These are phyloP conservation scores for Mycena indigotica DNA, from an alignment of 768 basidiomycete species.

Conservation along the genomic window DNA sequence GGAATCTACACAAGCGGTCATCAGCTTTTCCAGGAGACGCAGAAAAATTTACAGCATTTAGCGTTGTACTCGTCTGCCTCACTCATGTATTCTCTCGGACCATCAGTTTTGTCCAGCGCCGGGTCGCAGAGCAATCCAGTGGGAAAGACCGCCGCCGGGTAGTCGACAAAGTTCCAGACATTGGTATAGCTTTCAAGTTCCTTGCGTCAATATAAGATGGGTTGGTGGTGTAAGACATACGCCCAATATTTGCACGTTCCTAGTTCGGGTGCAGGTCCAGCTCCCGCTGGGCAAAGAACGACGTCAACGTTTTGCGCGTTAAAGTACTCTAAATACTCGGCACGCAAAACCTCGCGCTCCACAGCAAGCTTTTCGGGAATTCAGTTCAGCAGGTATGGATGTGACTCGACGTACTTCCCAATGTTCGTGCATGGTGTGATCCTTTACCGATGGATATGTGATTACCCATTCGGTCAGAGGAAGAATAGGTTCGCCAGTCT, in stretches of 20 bases:
- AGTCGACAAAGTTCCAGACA: constrained; percentile 48
- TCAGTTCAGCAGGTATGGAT: too few species aligned
- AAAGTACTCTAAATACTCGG: constrained; percentile 40
- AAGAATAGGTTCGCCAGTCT: constrained; percentile 6
- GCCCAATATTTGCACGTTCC: constrained; percentile 42
- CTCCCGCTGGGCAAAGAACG: constrained; percentile 40
- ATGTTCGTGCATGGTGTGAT: constrained; percentile 1
- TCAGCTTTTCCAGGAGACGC: not conserved
- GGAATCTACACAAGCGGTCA: not conserved
- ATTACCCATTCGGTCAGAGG: constrained; percentile 16
- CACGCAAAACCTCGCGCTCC: constrained; percentile 36
- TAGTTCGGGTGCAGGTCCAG: constrained; percentile 40
- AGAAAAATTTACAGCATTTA: constrained; percentile 14
- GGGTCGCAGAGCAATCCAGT: constrained; percentile 38
- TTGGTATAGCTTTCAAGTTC: constrained; percentile 46
- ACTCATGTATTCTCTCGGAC: constrained; percentile 13
- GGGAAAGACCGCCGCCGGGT: constrained; percentile 46
- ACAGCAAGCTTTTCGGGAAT: constrained; percentile 35
- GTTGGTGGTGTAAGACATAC: constrained; percentile 21
- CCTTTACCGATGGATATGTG: constrained; percentile 6
- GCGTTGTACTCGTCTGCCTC: constrained; percentile 18
- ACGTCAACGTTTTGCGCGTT: constrained; percentile 41
- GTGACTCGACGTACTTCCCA: not conserved
- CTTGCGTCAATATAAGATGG: not conserved
- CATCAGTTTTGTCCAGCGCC: constrained; percentile 24